Percentiles rank a stretch among this genome's conserved stretches.
These are phyloP conservation scores for Ogataea pignaliae DNA, from an alignment of 805 yeast species.

Conservation along the genomic window DNA sequence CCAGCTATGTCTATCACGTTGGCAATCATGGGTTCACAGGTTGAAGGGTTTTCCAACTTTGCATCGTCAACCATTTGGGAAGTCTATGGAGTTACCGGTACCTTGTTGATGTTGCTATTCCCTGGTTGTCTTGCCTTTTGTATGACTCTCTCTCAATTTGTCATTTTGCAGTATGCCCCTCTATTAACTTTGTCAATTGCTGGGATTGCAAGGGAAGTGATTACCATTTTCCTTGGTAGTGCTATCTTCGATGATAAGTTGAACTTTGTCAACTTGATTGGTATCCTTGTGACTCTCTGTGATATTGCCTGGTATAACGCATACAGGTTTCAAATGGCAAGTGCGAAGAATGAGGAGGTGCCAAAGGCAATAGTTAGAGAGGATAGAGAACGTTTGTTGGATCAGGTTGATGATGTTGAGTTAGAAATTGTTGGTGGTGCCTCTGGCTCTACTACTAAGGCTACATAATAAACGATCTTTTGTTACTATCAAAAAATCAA, in stretches of 20 bases:
- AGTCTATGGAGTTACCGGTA: conserved; percentile 45
- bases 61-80: conserved; percentile 54
- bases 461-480: too few relatives aligned
- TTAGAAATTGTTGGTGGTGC: conserved; percentile 5
- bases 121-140: conserved; percentile 84
- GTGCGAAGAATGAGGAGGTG: conserved; percentile 4
- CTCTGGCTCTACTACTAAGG: too few relatives aligned
- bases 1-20: conserved; percentile 72
- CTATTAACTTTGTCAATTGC: conserved; percentile 81
- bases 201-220: conserved; percentile 86
- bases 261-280: conserved; percentile 60
- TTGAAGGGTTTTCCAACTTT: conserved; percentile 64
- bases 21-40: conserved; percentile 52
- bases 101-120: conserved; percentile 52
- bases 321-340: conserved; percentile 37
- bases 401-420: conserved; percentile 12
- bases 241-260: conserved; percentile 68
- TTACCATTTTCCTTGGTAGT: conserved; percentile 66
- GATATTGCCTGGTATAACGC: conserved; percentile 80
- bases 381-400: conserved; percentile 16
- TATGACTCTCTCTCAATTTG: conserved; percentile 82
- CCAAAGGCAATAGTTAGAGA: conserved; percentile 4
- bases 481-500: too few relatives aligned
- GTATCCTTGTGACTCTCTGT: conserved; percentile 61
- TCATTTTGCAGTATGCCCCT: conserved; percentile 70